Percentiles rank a stretch among this genome's conserved stretches.
These are phyloP conservation scores for Hypoxylon sp. DNA, from an alignment of 2,329 filamentous ascomycete species.

Conservation along the genomic window DNA sequence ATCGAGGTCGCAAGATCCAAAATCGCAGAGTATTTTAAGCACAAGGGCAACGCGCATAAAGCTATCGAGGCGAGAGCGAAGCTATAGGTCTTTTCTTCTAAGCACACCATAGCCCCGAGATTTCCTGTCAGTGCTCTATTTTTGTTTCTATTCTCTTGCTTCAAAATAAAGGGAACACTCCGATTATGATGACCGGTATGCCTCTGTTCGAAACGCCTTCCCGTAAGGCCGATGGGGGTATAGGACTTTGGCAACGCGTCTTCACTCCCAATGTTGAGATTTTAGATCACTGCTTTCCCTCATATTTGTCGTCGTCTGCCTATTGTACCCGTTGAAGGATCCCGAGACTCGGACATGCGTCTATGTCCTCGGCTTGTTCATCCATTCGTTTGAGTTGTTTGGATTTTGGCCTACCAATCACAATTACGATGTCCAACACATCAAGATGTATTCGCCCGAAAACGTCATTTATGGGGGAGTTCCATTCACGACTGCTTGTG, in stretches of 20 bases:
- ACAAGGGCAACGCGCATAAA: conserved; percentile 60
- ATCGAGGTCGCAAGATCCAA: conserved; percentile 80
- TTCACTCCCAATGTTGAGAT: not conserved
- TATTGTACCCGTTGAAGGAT: conserved; percentile 21
- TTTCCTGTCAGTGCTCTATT: conserved; percentile 14
- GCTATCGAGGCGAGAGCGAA: conserved; percentile 66
- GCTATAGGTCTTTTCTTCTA: conserved; percentile 56
- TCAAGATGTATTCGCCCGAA: conserved; percentile 11
- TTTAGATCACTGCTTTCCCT: not conserved
- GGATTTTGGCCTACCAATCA: conserved; percentile 21
- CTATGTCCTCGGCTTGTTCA: conserved; percentile 7
- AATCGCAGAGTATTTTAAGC: conserved; percentile 82
- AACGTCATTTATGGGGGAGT: not conserved
- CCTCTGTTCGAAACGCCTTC: not conserved
- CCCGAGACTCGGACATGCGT: conserved; percentile 6
- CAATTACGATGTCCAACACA: not conserved
- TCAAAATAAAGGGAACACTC: not conserved
- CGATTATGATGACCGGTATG: conserved; percentile 13
- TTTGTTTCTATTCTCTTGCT: conserved; percentile 7
- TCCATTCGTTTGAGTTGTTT: conserved; percentile 11
- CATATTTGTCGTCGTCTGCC: not conserved
- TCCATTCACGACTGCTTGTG: conserved; percentile 1
- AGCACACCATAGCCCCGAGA: not conserved
- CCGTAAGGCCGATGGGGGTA: not conserved
- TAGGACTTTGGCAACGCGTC: conserved; percentile 7